Base-by-base conservation (phyloP, 2,329 filamentous ascomycete genomes). In the Colletotrichum scovillei region DNA sequence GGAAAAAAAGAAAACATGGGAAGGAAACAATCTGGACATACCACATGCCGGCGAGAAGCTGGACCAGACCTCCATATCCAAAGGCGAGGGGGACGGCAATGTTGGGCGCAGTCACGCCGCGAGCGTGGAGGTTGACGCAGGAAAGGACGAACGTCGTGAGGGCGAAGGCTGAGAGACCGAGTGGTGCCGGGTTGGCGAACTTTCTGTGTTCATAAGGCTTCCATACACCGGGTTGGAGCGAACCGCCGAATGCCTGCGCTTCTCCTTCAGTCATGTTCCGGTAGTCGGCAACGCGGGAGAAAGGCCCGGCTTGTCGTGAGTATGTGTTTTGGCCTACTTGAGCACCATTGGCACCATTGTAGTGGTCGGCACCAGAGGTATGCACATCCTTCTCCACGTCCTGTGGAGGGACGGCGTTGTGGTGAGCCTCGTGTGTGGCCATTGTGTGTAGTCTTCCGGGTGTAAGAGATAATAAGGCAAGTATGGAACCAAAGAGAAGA, bases 31-130 rank as follows among this genome's bases (percentile, higher is more conserved):
- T 2, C 9, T 24, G 30, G 30, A 87, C 90, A 82, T 88, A 95
- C 94, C 94, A 97, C 94, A 96, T 97, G 85, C 94, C 94, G 76
- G 94, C 92, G 26, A 94, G 86, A 63, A 96, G 87, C 85, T 97
- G 94, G 55, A 95, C 90, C 19, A 95, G 86, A 78, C 93, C 94
- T 78, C 94, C 94, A 80, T 95, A 95, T 28, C 89, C 93, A 77
- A 92, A 92, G 6, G 93, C 93, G 19, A 92, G 84, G 14, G 90
- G 89, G 11, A 95, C 87, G 57, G 92, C 91, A 68, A 96, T 88
- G 80, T 91, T 93, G 59, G 93, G 91, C 3, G 80, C 81, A 1
- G 82, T 82, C 68, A 95, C 85, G 70, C 86, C 88, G 14, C 91
- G 88, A 3, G 91, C 85, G 66, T 89, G 86, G 82, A 94, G 87